Evolutionary conservation across 2,329 filamentous ascomycete genomes (phyloP), one percentile per base, ranked within the genome.

Genomic region (Colletotrichum cuscutae): DNA sequence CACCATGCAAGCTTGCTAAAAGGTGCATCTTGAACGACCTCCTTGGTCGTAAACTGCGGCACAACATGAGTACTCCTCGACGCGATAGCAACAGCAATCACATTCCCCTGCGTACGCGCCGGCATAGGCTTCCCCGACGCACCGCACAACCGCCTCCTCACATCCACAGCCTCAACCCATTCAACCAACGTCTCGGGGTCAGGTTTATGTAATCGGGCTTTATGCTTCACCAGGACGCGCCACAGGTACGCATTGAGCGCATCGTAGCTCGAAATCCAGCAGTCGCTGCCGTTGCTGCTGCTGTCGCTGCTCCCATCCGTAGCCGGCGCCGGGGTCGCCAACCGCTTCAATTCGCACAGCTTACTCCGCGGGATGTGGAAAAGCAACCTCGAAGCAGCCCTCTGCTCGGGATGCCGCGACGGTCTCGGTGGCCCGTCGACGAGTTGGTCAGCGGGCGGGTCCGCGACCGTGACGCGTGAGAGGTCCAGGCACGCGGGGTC

Each of bases 21-120:
- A 1, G 82, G 80, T 75, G 76, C 79, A 9, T 81, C 80, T 0
- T 78, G 81, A 15, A 84, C 80, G 4, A 84, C 76, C 53, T 85
- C 76, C 2, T 76, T 49, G 8, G 22, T 22, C 1, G 42, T 49
- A 3, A 49, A 49, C 19, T 49, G 42, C 42, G 42, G 42, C 19
- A 22, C 42, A 49, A 49, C 19, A 19, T 49, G 19, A n/a, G 15
- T 22, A 19, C 42, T n/a, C 19, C 42, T 49, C 15, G 42, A 49
- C 19, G 42, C 42, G 42, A 49, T 22, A n/a, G 42, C 42, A 4
- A 49, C 42, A 7, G 42, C 42, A 9, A 49, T 49, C 1, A 49
- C 19, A 49, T 49, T 49, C 4, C 42, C 42, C 42, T 49, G 42
- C 4, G 42, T 49, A 1, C 42, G 42, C 15, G 42, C 42, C 19